Evolutionary conservation across 495 filamentous ascomycete genomes (phyloP), one percentile per base, ranked within the genome.

Genomic region (Tuber calosporum): DNA sequence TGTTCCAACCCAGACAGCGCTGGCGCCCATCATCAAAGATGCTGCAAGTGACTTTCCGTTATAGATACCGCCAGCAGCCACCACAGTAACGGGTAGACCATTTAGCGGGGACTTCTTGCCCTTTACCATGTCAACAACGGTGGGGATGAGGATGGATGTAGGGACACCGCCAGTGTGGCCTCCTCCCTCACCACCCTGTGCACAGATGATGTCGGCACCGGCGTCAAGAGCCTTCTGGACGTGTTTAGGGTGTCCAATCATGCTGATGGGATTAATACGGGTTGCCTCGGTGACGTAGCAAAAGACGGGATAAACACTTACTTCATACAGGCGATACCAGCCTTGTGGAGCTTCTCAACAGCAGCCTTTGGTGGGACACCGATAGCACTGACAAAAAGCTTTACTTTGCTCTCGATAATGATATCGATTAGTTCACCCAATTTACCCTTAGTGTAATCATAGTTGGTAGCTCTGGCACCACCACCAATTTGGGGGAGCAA

Each of bases 241-340:
- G 85, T 99, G 95, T 88, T 99, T 99, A 77, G 96, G 96, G 88
- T 98, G 95, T 72, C 94, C 95, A 83, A 99, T 96, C 95, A 99
- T 99, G 89, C 76, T 78, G 43, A 39, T 66, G 45, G n/a, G 53
- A 1, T 68, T 73, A 11, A 73, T 62, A 37, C 39, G 8, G 68
- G 39, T 26, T 41, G n/a, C 70, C 8, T 20, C 34, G 53, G 1
- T 67, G 26, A 48, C 8, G 13, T 26, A 36, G 15, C 4, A 42
- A 62, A 62, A 62, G 30, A 8, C 42, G 7, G 34, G 20, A 9
- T 62, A 37, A 69, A 67, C 20, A 38, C 76, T 74, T 77, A 78
- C 76, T 99, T 99, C 95, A 99, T 99, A 88, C 94, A 97, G 71
- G 96, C 87, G 75, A 99, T 87, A 71, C 94, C 94, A 81, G 88